Evolutionary conservation across 2,329 filamentous ascomycete genomes (phyloP), one percentile per base, ranked within the genome.

Genomic region (Alternaria panax): DNA sequence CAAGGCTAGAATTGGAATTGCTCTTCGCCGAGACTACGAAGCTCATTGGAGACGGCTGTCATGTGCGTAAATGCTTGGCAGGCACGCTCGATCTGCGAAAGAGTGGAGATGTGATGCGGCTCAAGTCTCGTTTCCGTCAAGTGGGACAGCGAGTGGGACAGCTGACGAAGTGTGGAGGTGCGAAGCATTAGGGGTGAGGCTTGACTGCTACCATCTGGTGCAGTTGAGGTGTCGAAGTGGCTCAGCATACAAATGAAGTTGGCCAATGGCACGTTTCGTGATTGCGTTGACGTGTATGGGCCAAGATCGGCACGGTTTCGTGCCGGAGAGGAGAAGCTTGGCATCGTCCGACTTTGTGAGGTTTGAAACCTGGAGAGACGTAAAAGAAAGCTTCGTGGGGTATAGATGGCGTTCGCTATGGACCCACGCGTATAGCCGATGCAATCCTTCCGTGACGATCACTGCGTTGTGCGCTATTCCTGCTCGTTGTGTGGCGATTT

Each of bases 181-280:
- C 45, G 47, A 64, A 63, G 67, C 59, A 55, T 62, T 59, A 42
- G 48, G 22, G 68, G 63, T 67, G 59, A 66, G 66, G 67, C 69
- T 60, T 60, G 43, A 62, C 56, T 60, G 51, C 53, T 64, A 65
- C 27, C 28, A 59, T 69, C 70, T 75, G 74, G 34, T 65, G 69
- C 75, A 76, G 57, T 62, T 57, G 34, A 53, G 55, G 75, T 75
- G 16, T 68, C 54, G 72, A 75, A 51, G 65, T 52, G 65, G 42
- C 55, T 57, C 28, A 52, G 52, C 64, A 67, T 63, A 65, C 69
- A 65, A 73, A 71, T 72, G 52, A 20, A 45, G 46, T 46, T 41
- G 57, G 54, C 73, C 71, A 75, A 76, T 73, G 63, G 59, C 63
- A 60, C 34, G 62, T 60, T 43, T 47, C 20, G 51, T 30, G 40